Conservation (phyloP, 2,329 filamentous ascomycete species). For the Hortaea werneckii region DNA sequence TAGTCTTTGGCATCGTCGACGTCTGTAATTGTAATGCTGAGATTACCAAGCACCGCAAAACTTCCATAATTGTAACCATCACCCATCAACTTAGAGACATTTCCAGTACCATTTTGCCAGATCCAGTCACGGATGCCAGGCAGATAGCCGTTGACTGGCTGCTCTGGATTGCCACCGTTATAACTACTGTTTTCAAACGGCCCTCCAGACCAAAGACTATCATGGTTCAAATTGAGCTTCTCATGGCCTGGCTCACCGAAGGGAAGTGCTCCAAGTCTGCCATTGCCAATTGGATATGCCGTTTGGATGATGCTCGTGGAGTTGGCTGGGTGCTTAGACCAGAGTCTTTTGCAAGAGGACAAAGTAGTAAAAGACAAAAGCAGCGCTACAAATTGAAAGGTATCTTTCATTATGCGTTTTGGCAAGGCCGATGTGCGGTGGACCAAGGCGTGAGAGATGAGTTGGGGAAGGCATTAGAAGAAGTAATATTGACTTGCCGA, state of each 20-base stretch:
- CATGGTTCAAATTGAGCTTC: slow-evolving; percentile 37
- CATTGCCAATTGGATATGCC: slow-evolving; percentile 41
- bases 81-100: slow-evolving; percentile 32
- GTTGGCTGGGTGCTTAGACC: slow-evolving; percentile 6
- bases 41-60: slow-evolving; percentile 39
- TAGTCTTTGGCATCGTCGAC: slow-evolving; percentile 26
- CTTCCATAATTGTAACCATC: slow-evolving; percentile 34
- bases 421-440: not conserved
- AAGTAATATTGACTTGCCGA: no score
- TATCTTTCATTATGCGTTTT: no score
- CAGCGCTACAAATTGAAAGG: not conserved
- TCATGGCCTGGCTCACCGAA: slow-evolving; percentile 36
- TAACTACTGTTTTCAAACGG: slow-evolving; percentile 39
- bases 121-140: slow-evolving; percentile 37
- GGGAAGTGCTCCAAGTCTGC: slow-evolving; percentile 34
- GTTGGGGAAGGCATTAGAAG: no score
- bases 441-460: no score
- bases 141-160: slow-evolving; percentile 24
- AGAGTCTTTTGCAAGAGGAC: slow-evolving; percentile 3
- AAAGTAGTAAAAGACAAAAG: not conserved
- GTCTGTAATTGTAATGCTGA: slow-evolving; percentile 31
- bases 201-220: slow-evolving; percentile 42
- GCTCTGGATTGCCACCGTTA: slow-evolving; percentile 37
- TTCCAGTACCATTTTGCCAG: slow-evolving; percentile 41
- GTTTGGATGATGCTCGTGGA: slow-evolving; percentile 6